Evolutionary conservation across 2,329 filamentous ascomycete species (phyloP).

Genomic region (Tetracladium maxilliforme): DNA sequence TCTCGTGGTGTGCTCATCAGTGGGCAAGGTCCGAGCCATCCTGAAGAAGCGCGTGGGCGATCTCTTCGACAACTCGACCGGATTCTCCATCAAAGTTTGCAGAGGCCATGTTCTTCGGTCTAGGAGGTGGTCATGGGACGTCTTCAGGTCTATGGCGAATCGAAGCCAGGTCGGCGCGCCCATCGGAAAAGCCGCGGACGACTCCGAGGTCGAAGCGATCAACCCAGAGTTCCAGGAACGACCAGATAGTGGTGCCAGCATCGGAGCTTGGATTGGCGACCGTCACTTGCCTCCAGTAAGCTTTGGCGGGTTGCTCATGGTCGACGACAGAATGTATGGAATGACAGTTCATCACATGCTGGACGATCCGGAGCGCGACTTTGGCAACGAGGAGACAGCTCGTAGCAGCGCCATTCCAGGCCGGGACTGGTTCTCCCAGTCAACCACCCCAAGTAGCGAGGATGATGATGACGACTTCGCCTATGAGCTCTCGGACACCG

Average conservation of each 20-base stretch:
- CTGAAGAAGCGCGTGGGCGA: conserved; percentile 54
- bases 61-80: conserved; percentile 48
- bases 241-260: conserved; percentile 78
- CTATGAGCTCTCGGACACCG: conserved; percentile 47
- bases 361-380: conserved; percentile 44
- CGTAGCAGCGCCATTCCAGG: conserved; percentile 7
- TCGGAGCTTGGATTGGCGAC: conserved; percentile 76
- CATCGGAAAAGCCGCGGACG: conserved; percentile 16
- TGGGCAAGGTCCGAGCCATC: conserved; percentile 56
- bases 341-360: conserved; percentile 98
- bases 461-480: conserved; percentile 31
- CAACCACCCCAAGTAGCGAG: conserved; percentile 1
- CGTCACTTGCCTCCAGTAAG: conserved; percentile 82
- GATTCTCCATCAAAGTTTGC: conserved; percentile 60
- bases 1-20: conserved; percentile 63
- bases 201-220: conserved; percentile 27
- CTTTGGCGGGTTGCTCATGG: conserved; percentile 73
- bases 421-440: not conserved
- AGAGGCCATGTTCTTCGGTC: conserved; percentile 53
- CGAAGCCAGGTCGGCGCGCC: conserved; percentile 5
- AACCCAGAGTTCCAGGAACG: conserved; percentile 69
- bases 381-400: conserved; percentile 26
- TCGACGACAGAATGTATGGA: conserved; percentile 74
- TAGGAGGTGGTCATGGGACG: conserved; percentile 24
- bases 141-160: conserved; percentile 21